These are phyloP conservation scores for Diaporthe citrichinensis DNA, from an alignment of 2,329 filamentous ascomycete genomes.

Conservation along the genomic window DNA sequence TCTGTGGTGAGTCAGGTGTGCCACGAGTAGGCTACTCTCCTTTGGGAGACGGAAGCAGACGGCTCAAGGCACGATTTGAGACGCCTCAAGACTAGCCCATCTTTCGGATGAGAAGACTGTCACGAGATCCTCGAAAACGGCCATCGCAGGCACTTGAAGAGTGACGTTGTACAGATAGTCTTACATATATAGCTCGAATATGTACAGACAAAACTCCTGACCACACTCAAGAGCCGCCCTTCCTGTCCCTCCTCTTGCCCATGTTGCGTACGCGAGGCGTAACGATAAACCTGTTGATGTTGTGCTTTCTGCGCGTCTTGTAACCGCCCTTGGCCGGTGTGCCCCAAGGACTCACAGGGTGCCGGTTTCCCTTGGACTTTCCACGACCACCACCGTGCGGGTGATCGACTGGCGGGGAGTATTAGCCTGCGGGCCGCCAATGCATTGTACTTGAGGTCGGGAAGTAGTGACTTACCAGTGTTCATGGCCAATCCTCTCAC, in stretches of 20 bases:
- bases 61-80: not conserved
- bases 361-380: constrained; percentile 98
- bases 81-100: not conserved
- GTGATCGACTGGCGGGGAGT: constrained; percentile 78
- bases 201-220: constrained; percentile 47
- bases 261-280: constrained; percentile 87
- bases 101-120: not conserved
- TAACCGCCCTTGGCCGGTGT: constrained; percentile 89
- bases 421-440: constrained; percentile 33
- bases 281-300: constrained; percentile 93
- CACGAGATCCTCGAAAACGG: not conserved
- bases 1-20: not conserved
- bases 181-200: constrained; percentile 38
- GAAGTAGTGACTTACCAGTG: constrained; percentile 72
- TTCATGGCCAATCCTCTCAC: constrained; percentile 99
- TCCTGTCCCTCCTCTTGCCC: constrained; percentile 85
- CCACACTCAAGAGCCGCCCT: constrained; percentile 42
- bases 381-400: constrained; percentile 98
- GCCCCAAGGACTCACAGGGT: constrained; percentile 97
- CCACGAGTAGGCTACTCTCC: not conserved
- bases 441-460: not conserved
- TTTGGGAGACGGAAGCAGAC: not conserved
- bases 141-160: not conserved
- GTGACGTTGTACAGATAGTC: constrained; percentile 24
- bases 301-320: constrained; percentile 92